Base-by-base conservation (phyloP, 345 rosid genomes). In the Combretum micranthum region DNA sequence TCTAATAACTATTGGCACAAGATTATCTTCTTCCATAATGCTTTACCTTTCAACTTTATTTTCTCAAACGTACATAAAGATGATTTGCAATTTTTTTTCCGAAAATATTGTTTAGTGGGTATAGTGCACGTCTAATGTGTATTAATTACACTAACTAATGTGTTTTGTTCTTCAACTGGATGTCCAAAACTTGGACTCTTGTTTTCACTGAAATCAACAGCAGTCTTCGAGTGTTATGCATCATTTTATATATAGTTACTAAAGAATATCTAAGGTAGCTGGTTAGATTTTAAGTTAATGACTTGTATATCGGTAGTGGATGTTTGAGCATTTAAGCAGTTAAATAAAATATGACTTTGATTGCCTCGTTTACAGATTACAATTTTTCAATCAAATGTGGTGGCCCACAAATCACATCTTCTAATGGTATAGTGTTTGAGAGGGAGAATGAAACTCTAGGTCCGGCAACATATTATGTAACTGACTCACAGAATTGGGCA, bases 41-140 rank as follows among this genome's bases (percentile, higher is more conserved):
- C 83, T 88, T 72, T 85, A 83, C n/a, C 86, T 85, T 70, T 83
- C 77, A 61, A 87, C 87, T 57, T 66, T 87, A 12, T 84, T 75
- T 8, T 2, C 5, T 25, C 26, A 25, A 2, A 2, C 78, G 84
- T 87, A 51, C 14, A 21, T 25, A 25, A 44, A 20, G 17, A 12
- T 42, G 0, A 1, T 20, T 10, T 12, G 7, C 16, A 12, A 0
- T 26, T 22, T 15, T 23, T 21, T 23, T 53, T 17, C 17, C n/a
- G 5, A 26, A 16, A 15, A 25, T 25, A 5, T 25, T 25, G 26
- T 25, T 5, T 25, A 25, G 26, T 25, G 26, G 5, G 5, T 25
- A 25, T 25, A 5, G 26, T 25, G 26, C 5, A 5, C 5, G 26
- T 25, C 26, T 25, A 25, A 25, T 25, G 26, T n/a, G n/a, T 25